phyloP scores from a whole-genome alignment of 305 asterid genomes.

The Fraxinus latifolia region DNA sequence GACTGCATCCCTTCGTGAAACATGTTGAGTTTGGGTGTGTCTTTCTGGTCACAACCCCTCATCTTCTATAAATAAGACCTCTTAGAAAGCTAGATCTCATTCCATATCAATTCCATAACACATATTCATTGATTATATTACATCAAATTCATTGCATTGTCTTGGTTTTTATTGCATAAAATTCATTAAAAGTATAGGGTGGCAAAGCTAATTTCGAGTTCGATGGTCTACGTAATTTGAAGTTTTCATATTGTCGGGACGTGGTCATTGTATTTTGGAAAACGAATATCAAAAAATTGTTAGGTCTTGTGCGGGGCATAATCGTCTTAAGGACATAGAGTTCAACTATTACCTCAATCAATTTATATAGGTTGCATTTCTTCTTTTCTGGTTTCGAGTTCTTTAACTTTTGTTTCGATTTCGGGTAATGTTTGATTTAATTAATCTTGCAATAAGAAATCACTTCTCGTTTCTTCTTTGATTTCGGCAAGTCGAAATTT shows the following conservation, averaged over 20 bases:
- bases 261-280: not conserved
- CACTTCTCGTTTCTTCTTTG: not conserved
- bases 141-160: too few relatives aligned
- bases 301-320: not conserved
- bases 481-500: not conserved
- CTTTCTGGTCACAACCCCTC: not conserved
- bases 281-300: too few relatives aligned
- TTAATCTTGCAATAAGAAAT: not conserved
- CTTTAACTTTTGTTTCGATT: not conserved
- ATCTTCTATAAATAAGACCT: too few relatives aligned
- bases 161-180: too few relatives aligned
- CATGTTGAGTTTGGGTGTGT: not conserved
- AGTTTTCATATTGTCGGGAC: not conserved
- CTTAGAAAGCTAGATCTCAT: too few relatives aligned
- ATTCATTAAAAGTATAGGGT: too few relatives aligned
- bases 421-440: not conserved
- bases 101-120: too few relatives aligned
- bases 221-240: not conserved
- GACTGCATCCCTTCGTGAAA: not conserved
- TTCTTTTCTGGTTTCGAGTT: not conserved
- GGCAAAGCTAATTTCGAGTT: not conserved
- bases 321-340: not conserved
- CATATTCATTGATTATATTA: too few relatives aligned
- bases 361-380: not conserved
- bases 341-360: not conserved